Base-by-base conservation (phyloP, 176 grass and related monocot genomes). In the Musa beccarii region DNA sequence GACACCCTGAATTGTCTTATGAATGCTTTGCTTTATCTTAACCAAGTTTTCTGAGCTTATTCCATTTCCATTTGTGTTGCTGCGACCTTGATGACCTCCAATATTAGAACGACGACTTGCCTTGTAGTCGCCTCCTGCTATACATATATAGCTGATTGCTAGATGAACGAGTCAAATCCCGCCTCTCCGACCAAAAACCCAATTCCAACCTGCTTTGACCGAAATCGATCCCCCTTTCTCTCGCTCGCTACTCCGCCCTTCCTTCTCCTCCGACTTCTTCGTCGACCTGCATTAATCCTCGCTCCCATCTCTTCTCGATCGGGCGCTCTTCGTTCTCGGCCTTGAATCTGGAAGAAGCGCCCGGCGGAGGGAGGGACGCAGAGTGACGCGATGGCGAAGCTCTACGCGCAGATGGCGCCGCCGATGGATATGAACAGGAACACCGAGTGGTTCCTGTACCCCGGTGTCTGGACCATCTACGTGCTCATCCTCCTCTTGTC, bases 401-500 rank as follows among this genome's bases (percentile, higher is more conserved):
- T 70, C 43, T 70, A 70, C 68, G 68, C 51, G 68, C 68, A 70
- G 68, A 70, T 19, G 15, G 1, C 25, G 43, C 16, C 68, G 0
- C 43, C 68, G 68, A 13, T 16, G 68, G 68, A 70, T 50, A 24
- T 70, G 68, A 70, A 70, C 68, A 70, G 11, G 68, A 70, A 70
- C 43, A 70, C 68, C 17, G 68, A 70, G 17, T 70, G 68, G 68
- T 70, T 70, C 68, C 49, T 70, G 68, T 51, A 70, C 68, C 68
- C 68, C 68, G 68, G 68, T 16, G 68, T 70, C 68, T 70, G 68
- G 68, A 70, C 68, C 29, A 70, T 49, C 43, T 70, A 70, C 43
- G 51, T 70, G 25, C 49, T 70, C 43, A 70, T 70, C 68, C 68
- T 70, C 29, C 51, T 49, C 43, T 70, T 70, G 2, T 70, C 68